phyloP scores from a whole-genome alignment of 2,329 filamentous ascomycete genomes.

The Paecilomyces formosus region DNA sequence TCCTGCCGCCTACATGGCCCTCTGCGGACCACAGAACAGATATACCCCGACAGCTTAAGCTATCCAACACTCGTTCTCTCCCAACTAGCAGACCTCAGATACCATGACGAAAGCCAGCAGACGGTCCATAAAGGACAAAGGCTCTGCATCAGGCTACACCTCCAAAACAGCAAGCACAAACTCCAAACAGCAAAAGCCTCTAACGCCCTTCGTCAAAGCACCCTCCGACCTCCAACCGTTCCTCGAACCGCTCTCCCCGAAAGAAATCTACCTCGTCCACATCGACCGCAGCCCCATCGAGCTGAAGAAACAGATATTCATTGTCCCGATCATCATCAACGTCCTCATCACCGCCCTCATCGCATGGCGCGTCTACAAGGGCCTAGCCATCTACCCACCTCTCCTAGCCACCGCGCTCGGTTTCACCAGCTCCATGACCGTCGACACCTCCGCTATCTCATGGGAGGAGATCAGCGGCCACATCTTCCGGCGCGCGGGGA shows the following conservation, averaged over 20 bases:
- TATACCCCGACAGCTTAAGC: not conserved
- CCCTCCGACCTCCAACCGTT: slow-evolving; percentile 59
- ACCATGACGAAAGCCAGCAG: slow-evolving; percentile 30
- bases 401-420: slow-evolving; percentile 60
- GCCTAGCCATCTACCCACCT: slow-evolving; percentile 64
- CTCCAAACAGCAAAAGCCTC: slow-evolving; percentile 27
- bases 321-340: slow-evolving; percentile 73
- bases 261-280: slow-evolving; percentile 77
- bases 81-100: not conserved
- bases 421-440: slow-evolving; percentile 57
- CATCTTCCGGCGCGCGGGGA: slow-evolving; percentile 52
- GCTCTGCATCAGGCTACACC: slow-evolving; percentile 17
- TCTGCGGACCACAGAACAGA: not conserved
- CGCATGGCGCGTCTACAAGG: slow-evolving; percentile 59
- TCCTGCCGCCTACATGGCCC: not conserved
- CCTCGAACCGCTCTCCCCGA: slow-evolving; percentile 56
- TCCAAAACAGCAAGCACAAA: slow-evolving; percentile 16
- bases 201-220: slow-evolving; percentile 61
- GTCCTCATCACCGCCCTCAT: slow-evolving; percentile 58
- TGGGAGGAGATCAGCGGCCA: slow-evolving; percentile 52
- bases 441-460: slow-evolving; percentile 51
- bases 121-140: slow-evolving; percentile 22
- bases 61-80: not conserved
- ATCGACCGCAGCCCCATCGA: slow-evolving; percentile 30
- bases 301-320: slow-evolving; percentile 77